phyloP scores from a whole-genome alignment of 495 filamentous ascomycete genomes.

The Trichoderma orchidacearum region DNA sequence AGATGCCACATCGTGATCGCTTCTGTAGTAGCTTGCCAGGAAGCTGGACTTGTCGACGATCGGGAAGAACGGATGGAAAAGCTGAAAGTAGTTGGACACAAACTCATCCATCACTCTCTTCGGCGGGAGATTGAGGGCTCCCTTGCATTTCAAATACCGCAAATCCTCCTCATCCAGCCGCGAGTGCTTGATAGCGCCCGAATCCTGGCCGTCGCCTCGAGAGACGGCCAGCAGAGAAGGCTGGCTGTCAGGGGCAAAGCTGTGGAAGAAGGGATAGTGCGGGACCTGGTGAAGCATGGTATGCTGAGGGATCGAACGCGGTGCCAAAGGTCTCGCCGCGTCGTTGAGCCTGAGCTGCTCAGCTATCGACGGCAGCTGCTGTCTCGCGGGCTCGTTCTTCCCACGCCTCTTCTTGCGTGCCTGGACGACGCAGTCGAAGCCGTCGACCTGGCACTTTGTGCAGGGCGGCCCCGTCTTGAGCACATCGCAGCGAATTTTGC shows the following conservation, averaged over 20 bases:
- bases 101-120: background rate
- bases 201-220: background rate
- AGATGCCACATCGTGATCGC: background rate
- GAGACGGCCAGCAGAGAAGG: background rate
- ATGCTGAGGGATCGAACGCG: background rate
- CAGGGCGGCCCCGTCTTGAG: constrained; percentile 32
- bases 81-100: constrained; percentile 1
- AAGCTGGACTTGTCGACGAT: constrained; percentile 2
- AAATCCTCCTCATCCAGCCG: background rate
- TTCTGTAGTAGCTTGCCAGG: background rate
- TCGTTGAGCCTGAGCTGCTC: background rate
- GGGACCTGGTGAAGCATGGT: constrained; percentile 3
- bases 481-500: constrained; percentile 38
- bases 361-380: background rate
- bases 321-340: background rate
- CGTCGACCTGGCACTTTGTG: constrained; percentile 31
- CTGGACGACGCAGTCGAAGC: constrained; percentile 16
- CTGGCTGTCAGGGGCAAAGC: background rate
- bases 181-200: background rate
- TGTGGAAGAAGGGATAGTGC: constrained; percentile 2
- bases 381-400: background rate
- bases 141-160: background rate
- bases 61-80: constrained; percentile 3
- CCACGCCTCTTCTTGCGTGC: constrained; percentile 2
- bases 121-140: background rate